phyloP scores from a whole-genome alignment of 306 rosid genomes.

The Abrus precatorius region DNA sequence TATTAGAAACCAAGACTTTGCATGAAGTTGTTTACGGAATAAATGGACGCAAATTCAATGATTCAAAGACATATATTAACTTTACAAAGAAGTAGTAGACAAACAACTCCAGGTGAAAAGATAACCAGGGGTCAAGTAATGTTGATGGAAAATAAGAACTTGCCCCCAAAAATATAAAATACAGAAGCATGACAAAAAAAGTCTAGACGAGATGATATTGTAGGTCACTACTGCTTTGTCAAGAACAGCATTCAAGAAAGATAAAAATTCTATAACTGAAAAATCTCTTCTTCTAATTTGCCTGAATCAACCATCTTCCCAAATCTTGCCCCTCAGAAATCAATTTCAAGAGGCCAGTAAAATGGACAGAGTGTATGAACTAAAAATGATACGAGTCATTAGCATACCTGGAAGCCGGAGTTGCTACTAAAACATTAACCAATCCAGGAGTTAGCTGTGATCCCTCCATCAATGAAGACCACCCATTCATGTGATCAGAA shows the following conservation, averaged over 20 bases:
- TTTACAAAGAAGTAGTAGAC: not conserved
- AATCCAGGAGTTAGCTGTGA: conserved; percentile 72
- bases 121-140: not conserved
- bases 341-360: not conserved
- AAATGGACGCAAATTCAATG: conserved; percentile 9
- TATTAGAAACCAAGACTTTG: conserved; percentile 17
- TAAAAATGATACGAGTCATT: conserved; percentile 32
- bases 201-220: conserved; percentile 5
- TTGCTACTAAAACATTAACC: conserved; percentile 72
- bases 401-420: conserved; percentile 96
- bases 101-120: conserved; percentile 15
- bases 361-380: conserved; percentile 13
- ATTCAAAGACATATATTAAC: conserved; percentile 7
- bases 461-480: conserved; percentile 92
- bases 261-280: not conserved
- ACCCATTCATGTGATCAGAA: conserved; percentile 68
- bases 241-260: conserved; percentile 19
- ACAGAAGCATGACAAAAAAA: not conserved
- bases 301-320: conserved; percentile 18
- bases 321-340: conserved; percentile 17
- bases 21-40: conserved; percentile 34
- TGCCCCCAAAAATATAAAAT: too few relatives aligned
- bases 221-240: not conserved
- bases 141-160: conserved; percentile 16
- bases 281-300: conserved; percentile 18